Evolutionary conservation across 2,329 filamentous ascomycete species (phyloP).

Genomic region (Aspergillus novoparasiticus): DNA sequence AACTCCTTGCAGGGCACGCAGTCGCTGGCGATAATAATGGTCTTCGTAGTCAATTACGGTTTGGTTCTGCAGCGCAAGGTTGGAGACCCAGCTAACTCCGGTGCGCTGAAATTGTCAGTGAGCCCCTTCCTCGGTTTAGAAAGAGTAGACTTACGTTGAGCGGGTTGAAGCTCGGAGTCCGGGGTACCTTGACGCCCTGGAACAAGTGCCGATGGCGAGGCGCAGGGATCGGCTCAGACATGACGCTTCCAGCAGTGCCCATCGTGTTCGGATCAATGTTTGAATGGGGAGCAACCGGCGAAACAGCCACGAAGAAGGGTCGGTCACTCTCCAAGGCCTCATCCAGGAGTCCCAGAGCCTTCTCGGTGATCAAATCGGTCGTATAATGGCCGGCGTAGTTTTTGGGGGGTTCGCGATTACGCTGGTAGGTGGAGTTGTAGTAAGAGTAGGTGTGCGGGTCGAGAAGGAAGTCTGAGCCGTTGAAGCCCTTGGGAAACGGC

Average conservation of each 20-base stretch:
- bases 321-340: constrained; percentile 57
- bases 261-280: constrained; percentile 50
- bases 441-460: constrained; percentile 64
- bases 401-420: constrained; percentile 59
- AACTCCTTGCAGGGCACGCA: constrained; percentile 56
- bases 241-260: constrained; percentile 28
- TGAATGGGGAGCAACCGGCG: constrained; percentile 68
- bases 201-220: constrained; percentile 66
- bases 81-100: constrained; percentile 51
- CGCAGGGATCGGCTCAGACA: constrained; percentile 59
- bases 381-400: constrained; percentile 59
- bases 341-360: constrained; percentile 63
- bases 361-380: constrained; percentile 62
- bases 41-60: constrained; percentile 55
- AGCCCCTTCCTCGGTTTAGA: too few species aligned
- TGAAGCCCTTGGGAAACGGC: constrained; percentile 41
- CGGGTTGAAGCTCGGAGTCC: constrained; percentile 69
- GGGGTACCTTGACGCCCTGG: constrained; percentile 59
- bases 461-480: constrained; percentile 48
- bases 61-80: constrained; percentile 49
- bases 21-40: constrained; percentile 53
- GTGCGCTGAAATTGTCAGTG: constrained; percentile 31
- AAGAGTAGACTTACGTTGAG: constrained; percentile 46
- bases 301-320: constrained; percentile 69
- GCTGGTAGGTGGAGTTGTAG: constrained; percentile 65